A percentile compares a stretch with the other conserved stretches of the same genome.
These are phyloP conservation scores for Colletotrichum chlorophyti DNA, from an alignment of 2,329 filamentous ascomycete species.

Conservation along the genomic window DNA sequence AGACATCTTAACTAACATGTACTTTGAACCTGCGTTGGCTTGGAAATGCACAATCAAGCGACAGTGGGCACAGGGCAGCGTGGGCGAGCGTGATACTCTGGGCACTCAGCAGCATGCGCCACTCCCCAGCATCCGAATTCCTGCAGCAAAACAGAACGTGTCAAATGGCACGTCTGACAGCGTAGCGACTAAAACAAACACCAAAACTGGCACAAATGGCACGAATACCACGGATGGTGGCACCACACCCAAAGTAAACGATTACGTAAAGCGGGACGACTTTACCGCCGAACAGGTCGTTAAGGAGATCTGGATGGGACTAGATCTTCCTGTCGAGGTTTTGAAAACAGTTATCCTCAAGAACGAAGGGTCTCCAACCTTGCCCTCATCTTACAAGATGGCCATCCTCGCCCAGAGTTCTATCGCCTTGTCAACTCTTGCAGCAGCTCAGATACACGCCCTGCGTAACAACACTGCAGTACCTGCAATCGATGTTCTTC, in stretches of 20 bases:
- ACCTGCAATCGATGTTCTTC: slow-evolving; percentile 48
- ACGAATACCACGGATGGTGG: background rate
- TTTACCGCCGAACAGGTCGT: slow-evolving; percentile 4
- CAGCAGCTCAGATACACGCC: slow-evolving; percentile 53
- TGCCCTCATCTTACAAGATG: slow-evolving; percentile 62
- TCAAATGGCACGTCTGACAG: background rate
- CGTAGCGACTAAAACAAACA: background rate
- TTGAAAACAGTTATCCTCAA: background rate
- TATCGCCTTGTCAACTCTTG: slow-evolving; percentile 57
- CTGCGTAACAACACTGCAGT: slow-evolving; percentile 37
- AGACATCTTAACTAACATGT: slow-evolving; percentile 45
- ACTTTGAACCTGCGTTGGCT: slow-evolving; percentile 52
- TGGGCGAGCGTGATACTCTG: slow-evolving; percentile 44
- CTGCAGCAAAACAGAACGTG: background rate
- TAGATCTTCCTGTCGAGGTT: background rate
- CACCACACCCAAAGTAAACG: background rate
- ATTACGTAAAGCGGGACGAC: background rate
- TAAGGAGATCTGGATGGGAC: slow-evolving; percentile 11
- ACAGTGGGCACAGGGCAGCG: slow-evolving; percentile 41
- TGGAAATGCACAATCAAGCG: slow-evolving; percentile 53
- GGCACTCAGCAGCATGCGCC: slow-evolving; percentile 47
- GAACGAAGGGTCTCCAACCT: background rate
- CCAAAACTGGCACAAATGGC: too few species aligned
- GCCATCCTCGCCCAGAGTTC: slow-evolving; percentile 57
- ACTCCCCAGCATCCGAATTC: slow-evolving; percentile 37